Evolutionary conservation across 2,329 filamentous ascomycete species (phyloP).

Genomic region (Aspergillus bombycis): DNA sequence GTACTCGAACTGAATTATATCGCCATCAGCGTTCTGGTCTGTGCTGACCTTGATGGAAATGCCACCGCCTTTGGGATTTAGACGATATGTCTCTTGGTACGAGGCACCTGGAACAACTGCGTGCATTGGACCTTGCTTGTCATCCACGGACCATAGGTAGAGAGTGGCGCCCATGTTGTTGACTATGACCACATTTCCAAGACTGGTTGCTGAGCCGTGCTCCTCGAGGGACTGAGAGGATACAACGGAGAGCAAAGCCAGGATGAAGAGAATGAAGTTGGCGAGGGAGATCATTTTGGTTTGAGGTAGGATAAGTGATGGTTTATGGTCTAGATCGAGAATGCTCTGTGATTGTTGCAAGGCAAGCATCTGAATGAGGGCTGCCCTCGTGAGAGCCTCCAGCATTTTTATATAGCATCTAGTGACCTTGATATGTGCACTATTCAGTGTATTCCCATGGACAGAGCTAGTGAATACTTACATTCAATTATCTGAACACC

Average conservation of each 20-base stretch:
- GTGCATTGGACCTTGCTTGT: not conserved
- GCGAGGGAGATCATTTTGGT: not conserved
- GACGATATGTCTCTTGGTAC: not conserved
- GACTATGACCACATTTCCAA: not conserved
- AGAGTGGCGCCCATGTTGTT: not conserved
- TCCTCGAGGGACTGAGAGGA: not conserved
- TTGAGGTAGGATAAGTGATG: not conserved
- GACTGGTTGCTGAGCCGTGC: not conserved
- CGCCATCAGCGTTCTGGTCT: conserved; percentile 5
- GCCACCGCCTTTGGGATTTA: not conserved
- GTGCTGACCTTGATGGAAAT: conserved; percentile 16
- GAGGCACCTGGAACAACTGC: conserved; percentile 21
- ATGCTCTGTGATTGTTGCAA: no score
- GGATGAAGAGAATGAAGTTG: not conserved
- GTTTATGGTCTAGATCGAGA: no score
- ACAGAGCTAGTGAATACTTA: not conserved
- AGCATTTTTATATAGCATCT: not conserved
- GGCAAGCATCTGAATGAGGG: not conserved
- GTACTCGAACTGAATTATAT: not conserved
- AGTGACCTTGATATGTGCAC: not conserved
- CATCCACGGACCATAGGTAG: not conserved
- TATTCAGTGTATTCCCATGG: not conserved
- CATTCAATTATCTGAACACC: not conserved
- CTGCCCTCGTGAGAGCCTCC: not conserved
- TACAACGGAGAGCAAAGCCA: not conserved